phyloP scores from a whole-genome alignment of 345 rosid genomes.

The Brassica rapa region DNA sequence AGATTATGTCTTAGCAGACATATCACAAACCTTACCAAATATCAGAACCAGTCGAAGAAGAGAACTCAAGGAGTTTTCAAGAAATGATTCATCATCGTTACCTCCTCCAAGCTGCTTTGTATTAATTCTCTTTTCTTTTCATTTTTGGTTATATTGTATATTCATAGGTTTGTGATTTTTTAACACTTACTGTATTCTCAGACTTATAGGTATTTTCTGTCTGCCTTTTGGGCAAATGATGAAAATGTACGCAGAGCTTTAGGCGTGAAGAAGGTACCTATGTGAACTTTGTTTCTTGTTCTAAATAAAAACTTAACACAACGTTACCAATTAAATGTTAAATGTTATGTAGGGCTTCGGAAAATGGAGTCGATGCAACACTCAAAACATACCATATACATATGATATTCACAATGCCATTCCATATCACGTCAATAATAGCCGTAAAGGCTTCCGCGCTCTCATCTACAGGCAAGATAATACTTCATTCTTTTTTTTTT shows the following conservation, averaged over 20 bases:
- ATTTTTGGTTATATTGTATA: neutral
- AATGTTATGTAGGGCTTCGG: conserved; percentile 14
- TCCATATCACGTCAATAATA: conserved; percentile 27
- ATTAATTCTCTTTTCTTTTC: conserved; percentile 1
- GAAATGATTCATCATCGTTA: conserved; percentile 29
- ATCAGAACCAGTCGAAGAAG: conserved; percentile 16
- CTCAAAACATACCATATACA: conserved; percentile 27
- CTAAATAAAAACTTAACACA: neutral
- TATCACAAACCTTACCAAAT: conserved; percentile 16
- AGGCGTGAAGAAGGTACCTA: conserved; percentile 36
- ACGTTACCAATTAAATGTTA: neutral
- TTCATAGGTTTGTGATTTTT: neutral
- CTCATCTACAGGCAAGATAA: conserved; percentile 35
- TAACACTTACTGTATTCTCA: conserved; percentile 2
- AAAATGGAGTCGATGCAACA: conserved; percentile 37
- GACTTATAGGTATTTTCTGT: conserved; percentile 36
- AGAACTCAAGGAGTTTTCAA: conserved; percentile 27
- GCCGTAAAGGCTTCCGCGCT: conserved; percentile 37
- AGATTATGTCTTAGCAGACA: conserved; percentile 1
- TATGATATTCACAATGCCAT: neutral
- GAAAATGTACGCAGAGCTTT: conserved; percentile 41
- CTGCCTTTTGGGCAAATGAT: conserved; percentile 43
- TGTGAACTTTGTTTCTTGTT: neutral
- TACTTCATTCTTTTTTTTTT: neutral
- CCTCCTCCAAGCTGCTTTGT: conserved; percentile 39